A percentile compares a stretch with the other conserved stretches of the same genome.
phyloP scores from a whole-genome alignment of 2,329 filamentous ascomycete species.

The Fusarium xyrophilum region DNA sequence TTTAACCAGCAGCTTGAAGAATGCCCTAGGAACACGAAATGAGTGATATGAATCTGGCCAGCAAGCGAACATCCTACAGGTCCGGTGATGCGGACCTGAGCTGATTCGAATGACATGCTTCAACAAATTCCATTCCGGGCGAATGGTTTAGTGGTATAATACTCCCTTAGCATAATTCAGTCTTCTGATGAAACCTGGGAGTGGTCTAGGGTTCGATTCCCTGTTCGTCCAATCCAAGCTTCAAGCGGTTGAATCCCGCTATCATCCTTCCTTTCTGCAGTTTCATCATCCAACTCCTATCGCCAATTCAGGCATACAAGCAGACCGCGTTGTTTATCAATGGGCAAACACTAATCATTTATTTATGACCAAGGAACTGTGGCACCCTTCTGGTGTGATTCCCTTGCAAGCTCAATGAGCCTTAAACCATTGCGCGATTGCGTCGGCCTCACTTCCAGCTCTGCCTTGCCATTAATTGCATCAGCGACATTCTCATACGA shows the following conservation, averaged over 20 bases:
- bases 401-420: conserved; percentile 49
- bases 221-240: conserved; percentile 13
- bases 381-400: conserved; percentile 46
- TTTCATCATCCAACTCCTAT: no score
- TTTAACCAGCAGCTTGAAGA: no score
- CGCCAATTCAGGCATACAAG: rapidly evolving
- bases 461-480: conserved; percentile 48
- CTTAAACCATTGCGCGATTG: conserved; percentile 50
- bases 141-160: conserved; percentile 31
- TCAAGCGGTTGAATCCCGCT: background rate
- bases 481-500: conserved; percentile 51
- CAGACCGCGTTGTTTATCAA: no score
- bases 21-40: rapidly evolving
- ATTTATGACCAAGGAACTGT: conserved; percentile 41
- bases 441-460: conserved; percentile 50
- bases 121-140: conserved; percentile 8
- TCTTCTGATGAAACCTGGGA: background rate
- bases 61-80: rapidly evolving
- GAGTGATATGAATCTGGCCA: rapidly evolving
- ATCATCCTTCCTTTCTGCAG: conserved; percentile 2
- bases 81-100: rapidly evolving
- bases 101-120: rapidly evolving
- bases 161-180: conserved; percentile 24
- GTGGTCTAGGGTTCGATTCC: conserved; percentile 29
- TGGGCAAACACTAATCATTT: no score